Evolutionary conservation across 768 basidiomycete genomes (phyloP).

Genomic region (Tricholoma bakamatsutake): DNA sequence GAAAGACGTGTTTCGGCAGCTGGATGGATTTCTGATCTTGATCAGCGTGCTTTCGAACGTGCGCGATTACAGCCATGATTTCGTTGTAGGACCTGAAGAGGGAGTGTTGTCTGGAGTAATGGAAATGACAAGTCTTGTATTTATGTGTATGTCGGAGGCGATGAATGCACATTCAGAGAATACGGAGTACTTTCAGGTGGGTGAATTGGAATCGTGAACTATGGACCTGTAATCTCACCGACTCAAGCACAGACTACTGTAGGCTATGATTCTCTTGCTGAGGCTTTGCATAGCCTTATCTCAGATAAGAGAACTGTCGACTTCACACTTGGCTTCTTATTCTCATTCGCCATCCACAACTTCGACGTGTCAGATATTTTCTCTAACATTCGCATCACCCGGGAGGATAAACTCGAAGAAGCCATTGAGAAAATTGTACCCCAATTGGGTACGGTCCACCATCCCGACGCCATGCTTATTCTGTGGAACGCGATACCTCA

Average conservation of each 20-base stretch:
- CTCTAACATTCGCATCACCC: constrained; percentile 31
- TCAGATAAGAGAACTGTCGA: constrained; percentile 40
- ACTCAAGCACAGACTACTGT: constrained; percentile 39
- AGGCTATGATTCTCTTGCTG: constrained; percentile 58
- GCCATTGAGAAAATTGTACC: constrained; percentile 37
- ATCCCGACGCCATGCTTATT: constrained; percentile 56
- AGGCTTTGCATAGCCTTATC: constrained; percentile 52
- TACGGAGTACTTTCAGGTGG: constrained; percentile 60
- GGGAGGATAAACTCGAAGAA: constrained; percentile 33
- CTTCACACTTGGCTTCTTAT: constrained; percentile 58
- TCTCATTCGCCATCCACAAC: constrained; percentile 62
- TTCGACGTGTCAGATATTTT: constrained; percentile 56
- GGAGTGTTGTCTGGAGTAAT: constrained; percentile 32
- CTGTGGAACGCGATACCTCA: constrained; percentile 47
- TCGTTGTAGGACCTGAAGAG: constrained; percentile 33
- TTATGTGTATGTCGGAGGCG: constrained; percentile 60
- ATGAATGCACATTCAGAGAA: constrained; percentile 53
- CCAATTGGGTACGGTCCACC: constrained; percentile 43
- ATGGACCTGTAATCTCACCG: background rate
- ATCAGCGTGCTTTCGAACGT: constrained; percentile 68
- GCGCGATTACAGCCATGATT: constrained; percentile 25
- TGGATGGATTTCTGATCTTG: constrained; percentile 75
- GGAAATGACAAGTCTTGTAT: constrained; percentile 54
- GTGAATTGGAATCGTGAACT: constrained; percentile 15
- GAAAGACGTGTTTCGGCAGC: constrained; percentile 73